Evolutionary conservation across 805 yeast genomes (phyloP).

Genomic region (Groenewaldozyma salmanticensis): DNA sequence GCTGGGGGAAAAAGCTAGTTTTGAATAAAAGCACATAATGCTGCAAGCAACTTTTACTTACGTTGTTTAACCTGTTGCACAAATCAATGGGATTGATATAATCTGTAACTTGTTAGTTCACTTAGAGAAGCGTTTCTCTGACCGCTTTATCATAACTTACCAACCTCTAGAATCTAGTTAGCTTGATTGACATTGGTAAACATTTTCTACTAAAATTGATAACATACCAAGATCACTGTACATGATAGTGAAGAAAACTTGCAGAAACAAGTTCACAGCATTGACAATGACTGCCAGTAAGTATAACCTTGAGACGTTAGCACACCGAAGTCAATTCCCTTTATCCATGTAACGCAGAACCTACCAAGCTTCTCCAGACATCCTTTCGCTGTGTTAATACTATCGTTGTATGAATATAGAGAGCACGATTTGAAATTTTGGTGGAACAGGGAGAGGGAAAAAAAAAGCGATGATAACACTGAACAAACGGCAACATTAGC

Average conservation of each 20-base stretch:
- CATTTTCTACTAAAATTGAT: not conserved
- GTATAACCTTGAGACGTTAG: conserved; percentile 20
- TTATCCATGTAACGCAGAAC: too few species aligned
- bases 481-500: too few species aligned
- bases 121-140: not conserved
- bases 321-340: not conserved
- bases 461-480: too few species aligned
- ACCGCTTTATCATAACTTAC: conserved; percentile 4
- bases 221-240: conserved; percentile 71
- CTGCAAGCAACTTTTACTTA: conserved; percentile 15
- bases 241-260: conserved; percentile 91
- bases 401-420: too few species aligned
- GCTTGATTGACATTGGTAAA: not conserved
- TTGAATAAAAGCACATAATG: too few species aligned
- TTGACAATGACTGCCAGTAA: conserved; percentile 63
- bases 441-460: too few species aligned
- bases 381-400: too few species aligned
- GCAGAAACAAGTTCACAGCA: conserved; percentile 80
- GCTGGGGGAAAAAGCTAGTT: not conserved
- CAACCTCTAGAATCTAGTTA: conserved; percentile 8
- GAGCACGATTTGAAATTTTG: too few species aligned
- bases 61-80: conserved; percentile 77
- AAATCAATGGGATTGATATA: conserved; percentile 96
- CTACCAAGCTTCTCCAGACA: conserved; percentile 43
- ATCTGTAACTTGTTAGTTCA: conserved; percentile 45